Percentiles rank a stretch among this genome's conserved stretches.
phyloP scores from a whole-genome alignment of 345 rosid species.

The Eucalyptus rudis region DNA sequence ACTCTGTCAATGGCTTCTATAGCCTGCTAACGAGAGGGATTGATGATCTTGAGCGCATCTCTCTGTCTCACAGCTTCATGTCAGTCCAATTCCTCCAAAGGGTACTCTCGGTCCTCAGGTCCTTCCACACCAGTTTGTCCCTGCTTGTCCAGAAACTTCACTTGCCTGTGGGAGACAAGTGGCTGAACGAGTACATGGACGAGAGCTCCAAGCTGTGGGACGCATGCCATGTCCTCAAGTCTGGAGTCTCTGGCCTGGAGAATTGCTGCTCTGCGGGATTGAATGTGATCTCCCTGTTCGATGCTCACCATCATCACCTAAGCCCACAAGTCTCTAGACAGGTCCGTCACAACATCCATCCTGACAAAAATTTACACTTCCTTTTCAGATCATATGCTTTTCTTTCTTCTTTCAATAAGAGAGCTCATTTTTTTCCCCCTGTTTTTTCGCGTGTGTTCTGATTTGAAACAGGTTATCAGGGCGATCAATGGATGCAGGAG shows the following conservation, averaged over 20 bases:
- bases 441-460: neutral
- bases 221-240: conserved; percentile 77
- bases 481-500: conserved; percentile 63
- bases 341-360: conserved; percentile 9
- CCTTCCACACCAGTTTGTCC: conserved; percentile 72
- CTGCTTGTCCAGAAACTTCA: conserved; percentile 81
- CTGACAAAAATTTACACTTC: neutral
- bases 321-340: conserved; percentile 62
- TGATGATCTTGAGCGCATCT: conserved; percentile 81
- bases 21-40: conserved; percentile 64
- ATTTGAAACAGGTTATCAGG: conserved; percentile 38
- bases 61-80: conserved; percentile 61
- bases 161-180: conserved; percentile 88
- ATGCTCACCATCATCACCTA: conserved; percentile 53
- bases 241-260: conserved; percentile 68
- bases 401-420: neutral
- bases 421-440: neutral
- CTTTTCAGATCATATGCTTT: neutral
- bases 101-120: conserved; percentile 61
- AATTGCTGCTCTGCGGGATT: conserved; percentile 56
- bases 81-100: conserved; percentile 76
- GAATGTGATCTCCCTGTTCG: conserved; percentile 48
- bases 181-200: conserved; percentile 99
- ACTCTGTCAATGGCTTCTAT: conserved; percentile 88
- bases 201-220: conserved; percentile 95